Evolutionary conservation across 2,329 filamentous ascomycete genomes (phyloP).

Genomic region (Ceratocystis albifundus): DNA sequence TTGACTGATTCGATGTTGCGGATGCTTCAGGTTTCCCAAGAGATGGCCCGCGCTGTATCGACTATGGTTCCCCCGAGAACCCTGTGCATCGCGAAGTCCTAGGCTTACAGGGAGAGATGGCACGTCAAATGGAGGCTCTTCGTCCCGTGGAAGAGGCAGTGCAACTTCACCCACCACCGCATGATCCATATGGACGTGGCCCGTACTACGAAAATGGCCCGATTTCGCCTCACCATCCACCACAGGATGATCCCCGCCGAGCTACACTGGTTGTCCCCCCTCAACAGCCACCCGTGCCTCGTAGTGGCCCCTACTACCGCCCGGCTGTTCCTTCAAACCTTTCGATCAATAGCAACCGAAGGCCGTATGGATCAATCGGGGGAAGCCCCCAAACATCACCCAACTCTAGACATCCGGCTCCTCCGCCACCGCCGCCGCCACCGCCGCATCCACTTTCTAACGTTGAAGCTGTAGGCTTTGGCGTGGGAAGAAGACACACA

Average conservation of each 20-base stretch:
- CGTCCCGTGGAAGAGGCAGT: constrained; percentile 47
- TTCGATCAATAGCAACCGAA: constrained; percentile 54
- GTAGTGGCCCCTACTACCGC: constrained; percentile 52
- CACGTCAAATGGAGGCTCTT: constrained; percentile 48
- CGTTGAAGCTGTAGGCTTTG: constrained; percentile 50
- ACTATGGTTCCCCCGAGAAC: constrained; percentile 65
- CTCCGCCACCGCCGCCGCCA: constrained; percentile 55
- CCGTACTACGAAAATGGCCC: constrained; percentile 62
- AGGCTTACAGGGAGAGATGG: constrained; percentile 47
- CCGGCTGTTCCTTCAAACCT: constrained; percentile 73
- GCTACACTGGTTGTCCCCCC: constrained; percentile 54
- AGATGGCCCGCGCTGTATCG: constrained; percentile 64
- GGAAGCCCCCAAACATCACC: constrained; percentile 62
- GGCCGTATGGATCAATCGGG: constrained; percentile 79
- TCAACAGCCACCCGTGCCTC: constrained; percentile 32
- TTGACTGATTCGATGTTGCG: constrained; percentile 70
- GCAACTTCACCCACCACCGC: constrained; percentile 54
- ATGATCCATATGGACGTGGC: constrained; percentile 51
- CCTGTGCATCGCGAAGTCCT: constrained; percentile 64
- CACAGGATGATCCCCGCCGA: constrained; percentile 72
- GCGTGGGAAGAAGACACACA: constrained; percentile 69
- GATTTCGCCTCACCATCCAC: constrained; percentile 77
- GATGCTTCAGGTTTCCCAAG: constrained; percentile 65
- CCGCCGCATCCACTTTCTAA: constrained; percentile 54
- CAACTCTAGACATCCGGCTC: constrained; percentile 38